Evolutionary conservation across 2,329 filamentous ascomycete species (phyloP), one percentile per base, ranked within the genome.

Genomic region (Taxawa tesnikishii): DNA sequence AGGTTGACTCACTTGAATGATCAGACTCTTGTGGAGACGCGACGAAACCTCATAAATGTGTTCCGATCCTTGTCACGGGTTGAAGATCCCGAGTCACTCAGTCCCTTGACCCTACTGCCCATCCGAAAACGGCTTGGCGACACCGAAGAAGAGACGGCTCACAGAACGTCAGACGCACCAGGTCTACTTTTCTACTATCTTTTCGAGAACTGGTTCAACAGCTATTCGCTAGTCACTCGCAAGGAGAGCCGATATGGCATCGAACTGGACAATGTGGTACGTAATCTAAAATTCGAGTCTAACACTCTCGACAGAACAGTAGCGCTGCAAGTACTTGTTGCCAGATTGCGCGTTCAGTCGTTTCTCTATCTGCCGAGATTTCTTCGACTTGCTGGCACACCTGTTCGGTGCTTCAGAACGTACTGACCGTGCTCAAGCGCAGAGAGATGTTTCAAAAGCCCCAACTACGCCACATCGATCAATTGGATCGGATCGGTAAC

Each of bases 131-230:
- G 61, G 4, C 45, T 65, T 5, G 62, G 62, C 6, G 46, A 56
- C 33, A 62, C 54, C 9, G 52, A 59, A 10, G 59, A 63, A 40
- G 62, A 65, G 41, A 59, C 57, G 2, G 59, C 54, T 0, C 62
- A 67, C 38, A 50, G 58, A 35, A 43, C 58, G 5, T 62, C 65
- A 3, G 73, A 77, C 42, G 65, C 66, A 2, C 66, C 73, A 0
- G 73, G 72, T 13, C 59, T 74, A 13, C 55, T 78, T 3, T 77
- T 78, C 53, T 79, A 76, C 48, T 78, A 77, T 43, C 54, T 79
- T 0, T 79, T 79, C 43, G 74, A 79, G 44, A 74, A 78, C 45
- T 78, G 75, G 59, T 63, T 65, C 21, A 70, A 71, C 3, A 72
- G 70, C 1, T 71, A 70, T 31, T 65, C 65, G 15, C 58, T 78